These are phyloP conservation scores for Globisporangium barbulae DNA, from an alignment of 352 stramenopile genomes.

Conservation along the genomic window DNA sequence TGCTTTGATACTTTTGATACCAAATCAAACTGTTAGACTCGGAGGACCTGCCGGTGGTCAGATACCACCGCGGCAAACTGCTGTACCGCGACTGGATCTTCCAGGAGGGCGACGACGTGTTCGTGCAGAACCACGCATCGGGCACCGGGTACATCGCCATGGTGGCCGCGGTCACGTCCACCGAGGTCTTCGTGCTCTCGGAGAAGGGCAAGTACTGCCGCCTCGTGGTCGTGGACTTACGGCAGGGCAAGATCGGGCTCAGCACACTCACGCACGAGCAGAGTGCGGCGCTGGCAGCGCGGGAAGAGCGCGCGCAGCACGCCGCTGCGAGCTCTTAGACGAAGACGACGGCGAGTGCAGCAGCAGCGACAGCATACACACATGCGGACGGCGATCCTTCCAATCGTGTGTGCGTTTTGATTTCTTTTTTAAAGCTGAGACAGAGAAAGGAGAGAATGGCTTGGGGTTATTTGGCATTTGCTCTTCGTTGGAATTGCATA, in stretches of 20 bases:
- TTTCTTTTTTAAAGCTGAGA: constrained; percentile 2
- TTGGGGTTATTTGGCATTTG: not conserved
- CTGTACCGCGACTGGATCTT: constrained; percentile 76
- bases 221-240: constrained; percentile 75
- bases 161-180: constrained; percentile 62
- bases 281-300: constrained; percentile 21
- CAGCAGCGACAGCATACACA: not conserved
- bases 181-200: constrained; percentile 73
- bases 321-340: constrained; percentile 40
- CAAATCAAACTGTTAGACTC: constrained; percentile 24
- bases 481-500: not conserved
- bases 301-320: constrained; percentile 39
- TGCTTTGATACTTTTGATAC: constrained; percentile 3
- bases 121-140: constrained; percentile 57
- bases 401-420: constrained; percentile 6
- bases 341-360: not conserved
- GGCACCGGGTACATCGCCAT: constrained; percentile 65
- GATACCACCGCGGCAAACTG: constrained; percentile 73
- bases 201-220: constrained; percentile 78
- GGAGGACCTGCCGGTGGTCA: constrained; percentile 39
- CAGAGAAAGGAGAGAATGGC: constrained; percentile 2
- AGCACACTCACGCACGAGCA: constrained; percentile 54
- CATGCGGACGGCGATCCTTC: not conserved
- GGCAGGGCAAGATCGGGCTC: constrained; percentile 57
- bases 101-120: constrained; percentile 77